Percentiles rank a stretch among this genome's conserved stretches.
Conservation (phyloP, 768 basidiomycete genomes). For the Calocera cornea region DNA sequence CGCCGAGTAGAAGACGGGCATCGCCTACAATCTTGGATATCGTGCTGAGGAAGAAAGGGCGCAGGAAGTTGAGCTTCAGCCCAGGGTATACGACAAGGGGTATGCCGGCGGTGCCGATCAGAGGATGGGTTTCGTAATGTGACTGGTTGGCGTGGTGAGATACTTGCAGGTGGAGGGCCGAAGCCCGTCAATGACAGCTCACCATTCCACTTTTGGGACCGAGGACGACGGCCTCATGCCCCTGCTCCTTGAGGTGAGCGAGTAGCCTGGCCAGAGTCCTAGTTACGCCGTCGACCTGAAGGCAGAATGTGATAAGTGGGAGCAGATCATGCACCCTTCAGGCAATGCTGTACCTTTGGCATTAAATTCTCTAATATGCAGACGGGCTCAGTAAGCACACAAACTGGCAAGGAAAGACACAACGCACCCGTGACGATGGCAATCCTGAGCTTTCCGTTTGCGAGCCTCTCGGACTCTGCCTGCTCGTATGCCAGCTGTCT, state of each 20-base stretch:
- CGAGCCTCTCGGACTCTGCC: not conserved
- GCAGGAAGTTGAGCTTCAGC: constrained; percentile 31
- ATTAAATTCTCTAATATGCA: constrained; percentile 26
- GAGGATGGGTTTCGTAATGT: constrained; percentile 29
- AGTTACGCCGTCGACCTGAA: constrained; percentile 33
- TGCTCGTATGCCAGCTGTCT: not conserved
- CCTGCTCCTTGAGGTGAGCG: constrained; percentile 28
- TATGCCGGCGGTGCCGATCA: constrained; percentile 30
- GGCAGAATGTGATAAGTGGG: not conserved
- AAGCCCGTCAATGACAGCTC: not conserved
- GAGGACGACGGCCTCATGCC: constrained; percentile 32
- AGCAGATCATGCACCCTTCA: not conserved
- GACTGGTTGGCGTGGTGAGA: not conserved
- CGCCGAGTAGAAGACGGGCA: not conserved
- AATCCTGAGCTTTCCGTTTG: not conserved
- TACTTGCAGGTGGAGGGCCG: not conserved
- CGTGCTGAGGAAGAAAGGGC: constrained; percentile 27
- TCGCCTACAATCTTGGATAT: constrained; percentile 24
- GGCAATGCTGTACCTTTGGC: constrained; percentile 19
- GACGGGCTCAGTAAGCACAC: not conserved
- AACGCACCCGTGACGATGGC: not conserved
- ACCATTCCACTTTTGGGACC: constrained; percentile 29
- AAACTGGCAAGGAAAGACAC: not conserved
- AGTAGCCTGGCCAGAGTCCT: constrained; percentile 31
- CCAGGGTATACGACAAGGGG: constrained; percentile 31